phyloP scores from a whole-genome alignment of 208 protist species.

The Wallacemonas sp. region DNA sequence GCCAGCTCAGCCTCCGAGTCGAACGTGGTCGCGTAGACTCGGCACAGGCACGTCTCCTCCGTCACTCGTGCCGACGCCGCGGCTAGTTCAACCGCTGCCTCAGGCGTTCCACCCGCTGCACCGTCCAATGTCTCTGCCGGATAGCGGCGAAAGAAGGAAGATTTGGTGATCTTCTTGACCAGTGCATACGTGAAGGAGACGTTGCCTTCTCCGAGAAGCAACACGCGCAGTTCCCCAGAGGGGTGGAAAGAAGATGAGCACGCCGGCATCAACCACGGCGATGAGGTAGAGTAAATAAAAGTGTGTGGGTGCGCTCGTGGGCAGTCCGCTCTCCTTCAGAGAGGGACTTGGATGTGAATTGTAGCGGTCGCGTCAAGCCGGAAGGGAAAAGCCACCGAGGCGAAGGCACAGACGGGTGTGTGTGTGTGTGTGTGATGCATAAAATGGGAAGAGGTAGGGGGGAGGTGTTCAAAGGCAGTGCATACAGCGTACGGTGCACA shows the following conservation, averaged over 20 bases:
- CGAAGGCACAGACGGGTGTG: too few species aligned
- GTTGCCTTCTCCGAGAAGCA: conserved; percentile 63
- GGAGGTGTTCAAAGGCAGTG: too few species aligned
- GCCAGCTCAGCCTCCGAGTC: conserved; percentile 21
- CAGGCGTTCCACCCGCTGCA: conserved; percentile 1
- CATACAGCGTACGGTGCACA: too few species aligned
- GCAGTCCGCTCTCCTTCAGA: too few species aligned
- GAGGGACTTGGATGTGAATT: too few species aligned
- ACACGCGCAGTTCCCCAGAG: conserved; percentile 13
- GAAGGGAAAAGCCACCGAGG: too few species aligned
- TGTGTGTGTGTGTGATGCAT: neutral
- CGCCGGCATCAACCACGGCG: neutral
- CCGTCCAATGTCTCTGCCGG: neutral
- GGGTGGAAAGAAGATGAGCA: neutral
- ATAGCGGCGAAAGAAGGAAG: conserved; percentile 16
- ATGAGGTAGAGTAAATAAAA: conserved; percentile 2
- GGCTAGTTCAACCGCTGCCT: neutral
- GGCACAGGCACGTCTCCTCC: conserved; percentile 1
- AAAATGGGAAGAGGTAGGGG: too few species aligned
- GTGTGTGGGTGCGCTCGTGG: neutral
- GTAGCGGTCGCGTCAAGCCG: too few species aligned
- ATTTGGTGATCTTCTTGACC: conserved; percentile 36
- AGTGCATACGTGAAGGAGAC: conserved; percentile 52
- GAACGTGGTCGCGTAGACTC: conserved; percentile 37
- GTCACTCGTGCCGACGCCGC: neutral